These are phyloP conservation scores for Quercus wislizeni DNA, from an alignment of 306 rosid genomes.

Conservation along the genomic window DNA sequence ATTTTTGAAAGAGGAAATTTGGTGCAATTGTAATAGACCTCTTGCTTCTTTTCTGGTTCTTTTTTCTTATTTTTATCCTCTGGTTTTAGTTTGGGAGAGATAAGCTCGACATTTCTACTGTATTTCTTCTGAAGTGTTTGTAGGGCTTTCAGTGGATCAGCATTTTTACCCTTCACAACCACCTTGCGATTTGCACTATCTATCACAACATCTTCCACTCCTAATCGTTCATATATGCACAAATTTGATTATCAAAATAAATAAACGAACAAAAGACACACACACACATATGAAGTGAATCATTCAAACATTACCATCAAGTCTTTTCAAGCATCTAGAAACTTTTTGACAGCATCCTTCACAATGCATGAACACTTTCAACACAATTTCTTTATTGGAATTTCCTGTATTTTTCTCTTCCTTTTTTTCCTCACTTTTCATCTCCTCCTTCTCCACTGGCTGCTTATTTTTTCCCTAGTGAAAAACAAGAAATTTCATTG, in stretches of 20 bases:
- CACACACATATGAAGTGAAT: background rate
- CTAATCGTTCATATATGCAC: constrained; percentile 23
- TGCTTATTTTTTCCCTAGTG: background rate
- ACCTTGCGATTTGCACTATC: constrained; percentile 54
- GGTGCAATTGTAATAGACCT: background rate
- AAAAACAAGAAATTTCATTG: background rate
- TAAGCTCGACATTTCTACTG: constrained; percentile 57
- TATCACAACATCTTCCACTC: constrained; percentile 50
- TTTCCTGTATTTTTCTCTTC: constrained; percentile 13
- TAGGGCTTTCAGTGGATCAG: constrained; percentile 52
- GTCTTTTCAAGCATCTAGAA: constrained; percentile 47
- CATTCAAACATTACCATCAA: constrained; percentile 42
- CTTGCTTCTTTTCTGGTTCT: constrained; percentile 31
- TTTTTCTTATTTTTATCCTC: constrained; percentile 10
- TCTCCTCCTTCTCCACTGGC: background rate
- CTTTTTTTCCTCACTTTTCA: background rate
- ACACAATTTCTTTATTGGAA: constrained; percentile 28
- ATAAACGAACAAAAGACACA: background rate
- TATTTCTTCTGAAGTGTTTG: constrained; percentile 53
- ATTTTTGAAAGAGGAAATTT: background rate
- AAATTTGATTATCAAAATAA: background rate
- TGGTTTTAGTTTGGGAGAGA: constrained; percentile 47
- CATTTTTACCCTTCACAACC: constrained; percentile 48
- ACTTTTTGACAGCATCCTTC: constrained; percentile 61
- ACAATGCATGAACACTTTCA: constrained; percentile 81